phyloP scores from a whole-genome alignment of 1,284 basidiomycete genomes.

The Jaminaea rosea region DNA sequence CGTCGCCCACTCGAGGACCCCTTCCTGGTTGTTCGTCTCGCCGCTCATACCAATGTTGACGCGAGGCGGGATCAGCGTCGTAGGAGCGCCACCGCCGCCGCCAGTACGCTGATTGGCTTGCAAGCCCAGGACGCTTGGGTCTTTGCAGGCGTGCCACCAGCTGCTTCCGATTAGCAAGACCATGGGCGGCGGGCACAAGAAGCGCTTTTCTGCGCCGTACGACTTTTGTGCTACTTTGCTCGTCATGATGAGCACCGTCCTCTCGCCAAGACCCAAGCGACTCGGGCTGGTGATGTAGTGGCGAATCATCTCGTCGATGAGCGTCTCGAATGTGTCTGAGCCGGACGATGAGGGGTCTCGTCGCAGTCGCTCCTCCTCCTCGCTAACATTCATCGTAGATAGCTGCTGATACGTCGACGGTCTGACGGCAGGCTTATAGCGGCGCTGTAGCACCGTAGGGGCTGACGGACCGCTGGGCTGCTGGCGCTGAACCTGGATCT shows the following conservation, averaged over 20 bases:
- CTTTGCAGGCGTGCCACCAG: slow-evolving; percentile 62
- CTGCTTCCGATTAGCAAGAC: slow-evolving; percentile 87
- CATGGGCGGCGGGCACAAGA: slow-evolving; percentile 89
- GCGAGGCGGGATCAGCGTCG: slow-evolving; percentile 65
- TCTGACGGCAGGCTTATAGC: not conserved
- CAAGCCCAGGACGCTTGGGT: slow-evolving; percentile 4
- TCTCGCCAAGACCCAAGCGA: slow-evolving; percentile 79
- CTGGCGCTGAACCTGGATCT: no score
- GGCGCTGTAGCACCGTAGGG: not conserved
- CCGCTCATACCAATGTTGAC: slow-evolving; percentile 85
- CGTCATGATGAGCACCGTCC: slow-evolving; percentile 89
- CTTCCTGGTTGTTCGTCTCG: slow-evolving; percentile 71
- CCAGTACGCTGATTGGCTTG: slow-evolving; percentile 17
- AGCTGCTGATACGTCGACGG: not conserved
- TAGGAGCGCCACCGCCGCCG: slow-evolving; percentile 49
- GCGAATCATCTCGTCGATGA: slow-evolving; percentile 18
- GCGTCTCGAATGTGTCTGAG: slow-evolving; percentile 3
- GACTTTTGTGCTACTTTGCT: slow-evolving; percentile 94
- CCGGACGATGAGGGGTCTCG: no score
- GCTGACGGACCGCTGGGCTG: not conserved
- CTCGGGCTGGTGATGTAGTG: slow-evolving; percentile 71
- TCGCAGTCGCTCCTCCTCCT: no score
- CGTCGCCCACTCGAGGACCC: slow-evolving; percentile 72
- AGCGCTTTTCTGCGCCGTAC: slow-evolving; percentile 90
- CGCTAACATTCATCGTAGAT: not conserved